phyloP scores from a whole-genome alignment of 257 asterid species.

The Cruciata laevipes region DNA sequence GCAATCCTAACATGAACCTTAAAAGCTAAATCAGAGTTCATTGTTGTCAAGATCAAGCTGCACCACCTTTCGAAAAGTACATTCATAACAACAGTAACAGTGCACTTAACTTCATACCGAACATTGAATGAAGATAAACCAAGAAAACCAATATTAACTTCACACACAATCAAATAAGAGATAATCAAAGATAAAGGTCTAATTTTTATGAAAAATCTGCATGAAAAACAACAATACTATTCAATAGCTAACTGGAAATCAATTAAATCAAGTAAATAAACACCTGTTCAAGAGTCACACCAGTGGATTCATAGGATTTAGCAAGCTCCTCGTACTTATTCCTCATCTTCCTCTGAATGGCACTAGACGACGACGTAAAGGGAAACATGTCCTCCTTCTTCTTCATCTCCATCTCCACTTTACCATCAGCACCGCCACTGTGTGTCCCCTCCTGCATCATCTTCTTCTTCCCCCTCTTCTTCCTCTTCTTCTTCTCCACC shows the following conservation, averaged over 20 bases:
- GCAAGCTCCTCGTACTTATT: slow-evolving; percentile 73
- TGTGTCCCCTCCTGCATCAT: slow-evolving; percentile 37
- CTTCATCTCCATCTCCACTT: slow-evolving; percentile 16
- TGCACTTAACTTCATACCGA: no score
- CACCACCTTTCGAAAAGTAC: neutral
- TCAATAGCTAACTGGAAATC: neutral
- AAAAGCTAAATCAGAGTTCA: neutral
- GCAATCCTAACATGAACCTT: neutral
- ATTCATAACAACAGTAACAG: neutral
- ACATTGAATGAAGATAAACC: no score
- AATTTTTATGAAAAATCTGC: no score
- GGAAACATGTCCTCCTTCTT: slow-evolving; percentile 47
- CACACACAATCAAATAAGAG: no score
- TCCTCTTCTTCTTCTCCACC: slow-evolving; percentile 45
- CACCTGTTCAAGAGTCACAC: slow-evolving; percentile 71
- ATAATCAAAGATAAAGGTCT: no score
- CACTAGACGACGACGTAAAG: slow-evolving; percentile 57
- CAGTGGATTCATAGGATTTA: slow-evolving; percentile 63
- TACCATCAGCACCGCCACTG: slow-evolving; percentile 19
- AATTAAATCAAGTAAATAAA: neutral
- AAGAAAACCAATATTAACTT: neutral
- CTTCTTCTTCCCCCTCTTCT: slow-evolving; percentile 61
- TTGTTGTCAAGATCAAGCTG: neutral
- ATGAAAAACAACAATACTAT: neutral
- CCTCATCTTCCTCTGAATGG: slow-evolving; percentile 75